A percentile compares a stretch with the other conserved stretches of the same genome.
Evolutionary conservation across 2,329 filamentous ascomycete species (phyloP).

Genomic region (Alternaria conjuncta): DNA sequence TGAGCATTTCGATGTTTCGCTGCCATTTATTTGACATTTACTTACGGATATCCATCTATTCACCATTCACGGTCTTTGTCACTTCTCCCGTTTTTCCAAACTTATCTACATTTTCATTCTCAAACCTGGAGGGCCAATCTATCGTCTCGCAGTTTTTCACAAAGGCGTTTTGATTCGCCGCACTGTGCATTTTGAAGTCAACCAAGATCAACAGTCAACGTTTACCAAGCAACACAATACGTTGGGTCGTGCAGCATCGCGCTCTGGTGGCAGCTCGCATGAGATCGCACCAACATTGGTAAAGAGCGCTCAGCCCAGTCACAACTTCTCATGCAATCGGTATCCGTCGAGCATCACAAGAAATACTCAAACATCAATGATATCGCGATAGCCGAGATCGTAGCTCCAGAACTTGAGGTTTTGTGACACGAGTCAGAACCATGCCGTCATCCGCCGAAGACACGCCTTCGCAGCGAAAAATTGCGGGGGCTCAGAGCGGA

Average conservation of each 20-base stretch:
- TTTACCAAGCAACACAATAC: neutral
- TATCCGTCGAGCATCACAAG: neutral
- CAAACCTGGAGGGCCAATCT: neutral
- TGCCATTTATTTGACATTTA: neutral
- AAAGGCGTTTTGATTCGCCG: neutral
- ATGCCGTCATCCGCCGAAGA: slow-evolving; percentile 5
- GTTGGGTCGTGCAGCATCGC: neutral
- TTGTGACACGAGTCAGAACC: slow-evolving; percentile 1
- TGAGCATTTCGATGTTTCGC: slow-evolving; percentile 5
- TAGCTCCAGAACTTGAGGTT: neutral
- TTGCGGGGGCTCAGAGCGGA: neutral
- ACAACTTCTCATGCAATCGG: neutral
- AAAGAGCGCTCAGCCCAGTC: neutral
- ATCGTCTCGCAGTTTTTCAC: neutral
- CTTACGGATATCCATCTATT: neutral
- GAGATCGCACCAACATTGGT: neutral
- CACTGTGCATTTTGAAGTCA: neutral
- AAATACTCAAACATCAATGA: neutral
- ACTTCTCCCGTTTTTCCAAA: no score
- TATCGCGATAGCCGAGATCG: neutral
- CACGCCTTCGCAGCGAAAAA: neutral
- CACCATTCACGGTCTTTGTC: neutral
- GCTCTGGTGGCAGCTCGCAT: neutral
- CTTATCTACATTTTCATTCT: neutral
- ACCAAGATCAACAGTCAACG: neutral